Evolutionary conservation across 345 rosid species (phyloP).

Genomic region (Sapria himalayana): DNA sequence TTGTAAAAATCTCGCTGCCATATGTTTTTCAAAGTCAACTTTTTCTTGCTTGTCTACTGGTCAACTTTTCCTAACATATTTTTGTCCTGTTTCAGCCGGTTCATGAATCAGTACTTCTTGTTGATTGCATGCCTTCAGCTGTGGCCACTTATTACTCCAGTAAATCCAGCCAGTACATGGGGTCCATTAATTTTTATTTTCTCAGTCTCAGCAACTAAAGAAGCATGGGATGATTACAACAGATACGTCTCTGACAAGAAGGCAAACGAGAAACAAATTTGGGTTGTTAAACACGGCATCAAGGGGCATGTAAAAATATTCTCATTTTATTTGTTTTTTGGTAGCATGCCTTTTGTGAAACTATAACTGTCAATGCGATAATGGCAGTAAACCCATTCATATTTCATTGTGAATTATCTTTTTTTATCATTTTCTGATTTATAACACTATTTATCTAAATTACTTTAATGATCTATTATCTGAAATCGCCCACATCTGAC

Average conservation of each 20-base stretch:
- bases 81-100: constrained; percentile 49
- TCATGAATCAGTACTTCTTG: constrained; percentile 96
- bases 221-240: constrained; percentile 99
- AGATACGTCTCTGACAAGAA: constrained; percentile 85
- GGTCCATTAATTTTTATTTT: constrained; percentile 90
- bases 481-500: no score
- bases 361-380: no score
- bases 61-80: constrained; percentile 1
- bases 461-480: no score
- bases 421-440: no score
- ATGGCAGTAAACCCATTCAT: no score
- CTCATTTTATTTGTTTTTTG: constrained; percentile 2
- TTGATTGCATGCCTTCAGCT: constrained; percentile 99
- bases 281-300: constrained; percentile 63
- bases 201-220: constrained; percentile 90
- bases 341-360: constrained; percentile 4
- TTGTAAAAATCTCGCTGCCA: no score
- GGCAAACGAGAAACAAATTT: constrained; percentile 90
- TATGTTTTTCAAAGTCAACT: no score
- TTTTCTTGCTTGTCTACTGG: not conserved
- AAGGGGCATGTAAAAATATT: constrained; percentile 53
- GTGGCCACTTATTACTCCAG: constrained; percentile 98
- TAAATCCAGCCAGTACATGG: constrained; percentile 99
- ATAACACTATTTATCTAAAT: no score
- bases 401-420: constrained; percentile 4